Percentiles rank a stretch among this genome's conserved stretches.
Conservation (phyloP, 305 asterid species). For the Stenogyne calaminthoides region DNA sequence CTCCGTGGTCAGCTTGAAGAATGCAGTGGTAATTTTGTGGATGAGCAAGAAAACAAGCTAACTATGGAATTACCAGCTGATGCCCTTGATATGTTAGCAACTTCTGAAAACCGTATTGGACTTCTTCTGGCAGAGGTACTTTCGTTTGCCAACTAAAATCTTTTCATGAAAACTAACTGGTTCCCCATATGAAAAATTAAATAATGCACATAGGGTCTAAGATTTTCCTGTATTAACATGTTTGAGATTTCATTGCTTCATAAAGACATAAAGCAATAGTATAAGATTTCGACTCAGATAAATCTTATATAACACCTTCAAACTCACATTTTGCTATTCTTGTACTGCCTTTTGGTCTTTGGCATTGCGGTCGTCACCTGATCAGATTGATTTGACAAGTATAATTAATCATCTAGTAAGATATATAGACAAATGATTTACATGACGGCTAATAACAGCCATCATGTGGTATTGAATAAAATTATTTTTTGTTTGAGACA, state of each 20-base stretch:
- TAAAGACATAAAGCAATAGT: slow-evolving; percentile 6
- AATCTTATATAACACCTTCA: too few relatives aligned
- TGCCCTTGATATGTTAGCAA: slow-evolving; percentile 45
- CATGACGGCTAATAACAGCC: not conserved
- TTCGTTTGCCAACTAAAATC: slow-evolving; percentile 7
- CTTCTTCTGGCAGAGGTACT: slow-evolving; percentile 65
- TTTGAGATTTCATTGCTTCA: slow-evolving; percentile 7
- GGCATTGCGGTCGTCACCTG: too few relatives aligned
- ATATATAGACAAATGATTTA: not conserved
- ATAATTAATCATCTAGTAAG: too few relatives aligned
- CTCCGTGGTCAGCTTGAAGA: slow-evolving; percentile 59
- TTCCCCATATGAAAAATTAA: not conserved
- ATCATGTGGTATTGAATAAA: too few relatives aligned
- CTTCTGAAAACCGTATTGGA: slow-evolving; percentile 51
- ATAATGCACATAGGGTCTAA: not conserved
- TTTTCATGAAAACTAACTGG: not conserved
- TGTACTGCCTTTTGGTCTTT: too few relatives aligned
- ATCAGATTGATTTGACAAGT: too few relatives aligned
- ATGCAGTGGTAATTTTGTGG: slow-evolving; percentile 48
- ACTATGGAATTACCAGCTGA: slow-evolving; percentile 50
- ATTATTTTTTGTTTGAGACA: too few relatives aligned
- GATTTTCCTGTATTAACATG: not conserved
- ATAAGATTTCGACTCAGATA: not conserved
- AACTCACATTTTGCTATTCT: too few relatives aligned
- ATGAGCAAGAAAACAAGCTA: slow-evolving; percentile 51